Evolutionary conservation across 2,329 filamentous ascomycete species (phyloP).

Genomic region (Alternaria rosae): DNA sequence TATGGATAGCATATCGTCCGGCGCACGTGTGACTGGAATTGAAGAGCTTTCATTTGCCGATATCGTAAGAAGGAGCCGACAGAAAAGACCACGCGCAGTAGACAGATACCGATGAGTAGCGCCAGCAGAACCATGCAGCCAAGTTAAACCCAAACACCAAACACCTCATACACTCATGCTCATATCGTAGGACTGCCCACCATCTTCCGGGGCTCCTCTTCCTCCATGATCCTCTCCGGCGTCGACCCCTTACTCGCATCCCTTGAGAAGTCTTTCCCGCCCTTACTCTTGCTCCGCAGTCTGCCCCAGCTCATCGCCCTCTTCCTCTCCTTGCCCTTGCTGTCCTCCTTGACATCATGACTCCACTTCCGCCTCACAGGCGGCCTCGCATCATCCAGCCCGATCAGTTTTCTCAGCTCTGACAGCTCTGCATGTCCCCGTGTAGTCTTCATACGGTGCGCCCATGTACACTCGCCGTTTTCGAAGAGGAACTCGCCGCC

Average conservation of each 20-base stretch:
- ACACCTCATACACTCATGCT: background rate
- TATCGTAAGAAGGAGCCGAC: background rate
- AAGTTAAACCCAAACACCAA: background rate
- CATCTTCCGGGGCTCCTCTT: slow-evolving; percentile 25
- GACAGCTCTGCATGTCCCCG: slow-evolving; percentile 77
- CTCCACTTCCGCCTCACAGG: slow-evolving; percentile 46
- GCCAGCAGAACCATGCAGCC: background rate
- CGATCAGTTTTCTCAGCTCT: slow-evolving; percentile 69
- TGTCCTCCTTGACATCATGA: slow-evolving; percentile 36
- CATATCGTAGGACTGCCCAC: slow-evolving; percentile 12
- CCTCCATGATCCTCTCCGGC: slow-evolving; percentile 32
- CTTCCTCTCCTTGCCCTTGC: slow-evolving; percentile 26
- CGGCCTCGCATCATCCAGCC: slow-evolving; percentile 46
- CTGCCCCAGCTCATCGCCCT: slow-evolving; percentile 41
- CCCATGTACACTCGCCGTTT: slow-evolving; percentile 75
- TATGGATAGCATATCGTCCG: background rate
- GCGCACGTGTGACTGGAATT: background rate
- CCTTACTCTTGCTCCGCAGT: slow-evolving; percentile 35
- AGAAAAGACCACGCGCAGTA: background rate
- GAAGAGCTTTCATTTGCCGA: background rate
- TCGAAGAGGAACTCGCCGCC: slow-evolving; percentile 84
- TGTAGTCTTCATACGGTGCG: slow-evolving; percentile 81
- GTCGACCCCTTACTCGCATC: slow-evolving; percentile 25
- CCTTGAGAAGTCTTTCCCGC: slow-evolving; percentile 20
- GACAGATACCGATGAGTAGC: background rate